Percentiles rank a stretch among this genome's conserved stretches.
These are phyloP conservation scores for Vitis labrusca DNA, from an alignment of 164 flowering plant species.

Conservation along the genomic window DNA sequence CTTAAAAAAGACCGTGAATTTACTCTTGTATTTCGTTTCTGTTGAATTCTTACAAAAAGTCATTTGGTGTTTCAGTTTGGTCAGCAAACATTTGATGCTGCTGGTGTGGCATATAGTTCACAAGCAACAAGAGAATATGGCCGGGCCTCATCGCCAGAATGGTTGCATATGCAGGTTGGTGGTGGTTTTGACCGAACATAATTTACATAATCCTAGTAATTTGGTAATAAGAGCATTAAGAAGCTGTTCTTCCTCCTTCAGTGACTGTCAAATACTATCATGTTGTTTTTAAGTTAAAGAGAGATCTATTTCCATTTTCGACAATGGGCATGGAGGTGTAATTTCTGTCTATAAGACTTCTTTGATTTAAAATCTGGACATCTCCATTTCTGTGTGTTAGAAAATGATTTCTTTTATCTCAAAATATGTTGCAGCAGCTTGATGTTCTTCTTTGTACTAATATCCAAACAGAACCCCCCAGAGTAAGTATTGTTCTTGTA, in stretches of 20 bases:
- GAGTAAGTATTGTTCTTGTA: slow-evolving; percentile 8
- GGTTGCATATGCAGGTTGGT: slow-evolving; percentile 72
- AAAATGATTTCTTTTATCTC: slow-evolving; percentile 20
- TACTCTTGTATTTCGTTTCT: neutral
- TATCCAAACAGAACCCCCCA: slow-evolving; percentile 9
- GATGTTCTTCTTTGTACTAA: slow-evolving; percentile 2
- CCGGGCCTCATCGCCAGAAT: slow-evolving; percentile 55
- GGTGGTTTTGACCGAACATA: slow-evolving; percentile 54
- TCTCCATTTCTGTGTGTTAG: slow-evolving; percentile 25
- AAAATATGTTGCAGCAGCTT: slow-evolving; percentile 9
- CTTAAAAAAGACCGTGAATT: neutral
- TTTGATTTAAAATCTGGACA: slow-evolving; percentile 1
- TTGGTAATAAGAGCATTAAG: slow-evolving; percentile 19
- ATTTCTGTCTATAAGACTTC: slow-evolving; percentile 11
- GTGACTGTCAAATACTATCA: slow-evolving; percentile 8
- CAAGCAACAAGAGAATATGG: slow-evolving; percentile 56
- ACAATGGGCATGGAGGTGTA: slow-evolving; percentile 21
- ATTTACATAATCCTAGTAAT: neutral
- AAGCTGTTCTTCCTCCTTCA: slow-evolving; percentile 16
- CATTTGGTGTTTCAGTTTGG: slow-evolving; percentile 36
- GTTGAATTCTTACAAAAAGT: neutral
- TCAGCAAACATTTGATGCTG: slow-evolving; percentile 50
- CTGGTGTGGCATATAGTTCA: slow-evolving; percentile 45
- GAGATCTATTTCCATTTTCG: slow-evolving; percentile 14
- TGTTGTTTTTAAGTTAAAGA: slow-evolving; percentile 2